phyloP scores from a whole-genome alignment of 495 filamentous ascomycete genomes.

The Melanomma pulvis-pyrius region DNA sequence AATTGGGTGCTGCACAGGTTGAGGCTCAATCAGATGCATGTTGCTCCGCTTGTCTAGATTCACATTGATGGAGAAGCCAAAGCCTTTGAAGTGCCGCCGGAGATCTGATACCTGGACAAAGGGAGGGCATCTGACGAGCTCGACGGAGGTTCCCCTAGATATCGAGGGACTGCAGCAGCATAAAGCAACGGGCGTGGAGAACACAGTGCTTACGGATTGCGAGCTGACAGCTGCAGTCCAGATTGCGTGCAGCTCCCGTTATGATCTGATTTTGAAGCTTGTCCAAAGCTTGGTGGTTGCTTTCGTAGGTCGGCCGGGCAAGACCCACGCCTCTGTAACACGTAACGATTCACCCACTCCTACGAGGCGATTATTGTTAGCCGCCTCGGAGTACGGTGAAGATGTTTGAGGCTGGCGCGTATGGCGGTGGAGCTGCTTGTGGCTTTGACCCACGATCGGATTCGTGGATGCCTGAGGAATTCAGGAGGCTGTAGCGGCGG shows the following conservation, averaged over 20 bases:
- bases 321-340: constrained; percentile 32
- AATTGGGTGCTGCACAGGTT: not conserved
- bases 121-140: not conserved
- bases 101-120: constrained; percentile 13
- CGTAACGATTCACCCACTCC: constrained; percentile 15
- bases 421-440: constrained; percentile 15
- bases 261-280: constrained; percentile 14
- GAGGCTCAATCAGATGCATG: constrained; percentile 29
- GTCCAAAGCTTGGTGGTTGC: constrained; percentile 22
- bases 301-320: not conserved
- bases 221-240: constrained; percentile 2
- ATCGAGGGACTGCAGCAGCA: not conserved
- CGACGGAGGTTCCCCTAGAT: not conserved
- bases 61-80: constrained; percentile 7
- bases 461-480: not conserved
- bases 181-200: constrained; percentile 1
- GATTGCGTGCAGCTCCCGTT: not conserved
- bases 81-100: constrained; percentile 16
- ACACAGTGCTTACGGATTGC: constrained; percentile 8
- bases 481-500: not conserved
- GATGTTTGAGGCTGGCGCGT: constrained; percentile 36
- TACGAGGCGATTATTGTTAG: constrained; percentile 29
- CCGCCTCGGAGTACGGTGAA: constrained; percentile 26
- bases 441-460: constrained; percentile 19
- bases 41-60: constrained; percentile 8